Percentiles rank a stretch among this genome's conserved stretches.
phyloP scores from a whole-genome alignment of 441 rosid species.

The Isatis lusitanica region DNA sequence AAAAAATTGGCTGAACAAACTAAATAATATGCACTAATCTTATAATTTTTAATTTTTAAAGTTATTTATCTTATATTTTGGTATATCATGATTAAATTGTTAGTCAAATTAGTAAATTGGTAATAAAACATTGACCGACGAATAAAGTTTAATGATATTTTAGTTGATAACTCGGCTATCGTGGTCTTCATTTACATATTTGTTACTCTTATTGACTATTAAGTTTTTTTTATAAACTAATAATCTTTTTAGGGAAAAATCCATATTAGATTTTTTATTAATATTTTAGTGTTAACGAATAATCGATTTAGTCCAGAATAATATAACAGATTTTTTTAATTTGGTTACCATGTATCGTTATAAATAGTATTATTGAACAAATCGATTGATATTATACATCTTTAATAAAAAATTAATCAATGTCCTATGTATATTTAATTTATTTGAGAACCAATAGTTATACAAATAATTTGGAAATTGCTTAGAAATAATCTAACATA shows the following conservation, averaged over 20 bases:
- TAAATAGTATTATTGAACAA: neutral
- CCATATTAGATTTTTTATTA: neutral
- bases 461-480: neutral
- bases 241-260: neutral
- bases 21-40: neutral
- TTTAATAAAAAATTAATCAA: neutral
- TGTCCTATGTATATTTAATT: neutral
- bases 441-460: neutral
- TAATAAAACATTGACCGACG: neutral
- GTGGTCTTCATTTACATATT: rapidly evolving
- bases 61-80: neutral
- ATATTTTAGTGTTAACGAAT: neutral
- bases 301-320: neutral
- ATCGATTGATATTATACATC: neutral
- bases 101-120: neutral
- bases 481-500: neutral
- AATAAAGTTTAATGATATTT: neutral
- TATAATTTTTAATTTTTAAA: neutral
- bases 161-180: neutral
- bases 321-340: neutral
- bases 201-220: no score
- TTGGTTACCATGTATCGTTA: neutral
- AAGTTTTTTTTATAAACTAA: neutral
- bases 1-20: neutral
- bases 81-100: neutral